Conservation (phyloP, 495 filamentous ascomycete genomes). For the Lindgomyces ingoldianus region DNA sequence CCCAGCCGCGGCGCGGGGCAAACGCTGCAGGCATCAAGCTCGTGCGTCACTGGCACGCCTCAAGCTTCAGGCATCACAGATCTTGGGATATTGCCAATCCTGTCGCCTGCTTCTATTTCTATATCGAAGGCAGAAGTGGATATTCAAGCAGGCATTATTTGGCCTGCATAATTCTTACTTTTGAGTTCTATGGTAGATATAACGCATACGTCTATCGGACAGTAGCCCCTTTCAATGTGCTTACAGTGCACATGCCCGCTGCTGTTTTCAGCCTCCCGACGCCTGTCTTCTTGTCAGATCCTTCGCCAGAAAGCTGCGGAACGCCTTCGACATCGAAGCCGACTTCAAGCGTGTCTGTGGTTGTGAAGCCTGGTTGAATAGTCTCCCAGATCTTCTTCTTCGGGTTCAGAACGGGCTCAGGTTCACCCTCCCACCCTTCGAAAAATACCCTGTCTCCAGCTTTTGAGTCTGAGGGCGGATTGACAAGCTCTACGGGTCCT, state of each 20-base stretch:
- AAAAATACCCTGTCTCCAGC: constrained; percentile 89
- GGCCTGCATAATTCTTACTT: background rate
- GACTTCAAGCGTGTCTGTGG: constrained; percentile 74
- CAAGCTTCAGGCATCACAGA: background rate
- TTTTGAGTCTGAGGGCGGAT: constrained; percentile 72
- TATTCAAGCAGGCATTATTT: too few species aligned
- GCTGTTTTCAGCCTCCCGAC: constrained; percentile 45
- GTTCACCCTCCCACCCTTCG: constrained; percentile 90
- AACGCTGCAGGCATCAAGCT: background rate
- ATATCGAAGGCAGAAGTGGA: too few species aligned
- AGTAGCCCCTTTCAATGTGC: constrained; percentile 42
- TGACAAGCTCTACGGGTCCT: constrained; percentile 90
- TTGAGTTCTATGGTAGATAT: background rate
- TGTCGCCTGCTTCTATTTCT: too few species aligned
- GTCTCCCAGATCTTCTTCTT: constrained; percentile 99
- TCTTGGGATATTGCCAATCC: background rate
- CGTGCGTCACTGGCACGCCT: background rate
- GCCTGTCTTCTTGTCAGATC: constrained; percentile 46
- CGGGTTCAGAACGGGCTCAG: constrained; percentile 88
- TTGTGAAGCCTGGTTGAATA: constrained; percentile 91
- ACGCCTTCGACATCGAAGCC: constrained; percentile 69
- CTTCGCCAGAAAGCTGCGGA: constrained; percentile 60
- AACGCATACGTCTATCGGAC: constrained; percentile 25
- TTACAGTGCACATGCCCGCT: constrained; percentile 45
- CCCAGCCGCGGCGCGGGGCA: background rate